Conservation (phyloP, 2,329 filamentous ascomycete genomes). For the Chaetomium globosum region DNA sequence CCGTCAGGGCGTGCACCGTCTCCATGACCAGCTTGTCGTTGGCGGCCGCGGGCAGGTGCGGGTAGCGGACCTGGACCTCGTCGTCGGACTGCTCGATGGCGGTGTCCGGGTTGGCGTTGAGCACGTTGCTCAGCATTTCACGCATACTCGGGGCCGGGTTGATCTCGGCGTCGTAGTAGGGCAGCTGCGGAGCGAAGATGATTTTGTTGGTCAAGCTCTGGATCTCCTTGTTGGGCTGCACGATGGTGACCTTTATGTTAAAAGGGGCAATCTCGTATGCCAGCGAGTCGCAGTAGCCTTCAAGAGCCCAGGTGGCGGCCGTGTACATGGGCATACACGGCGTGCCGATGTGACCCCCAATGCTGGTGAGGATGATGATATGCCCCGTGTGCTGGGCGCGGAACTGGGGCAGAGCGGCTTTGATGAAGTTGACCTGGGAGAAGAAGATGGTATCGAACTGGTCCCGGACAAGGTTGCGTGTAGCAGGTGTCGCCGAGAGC, state of each 20-base stretch:
- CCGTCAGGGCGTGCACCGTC: constrained; percentile 86
- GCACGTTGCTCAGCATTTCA: constrained; percentile 77
- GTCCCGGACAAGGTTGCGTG: constrained; percentile 78
- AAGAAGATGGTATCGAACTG: constrained; percentile 97
- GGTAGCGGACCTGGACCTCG: constrained; percentile 68
- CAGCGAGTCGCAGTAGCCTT: constrained; percentile 92
- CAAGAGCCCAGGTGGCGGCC: constrained; percentile 89
- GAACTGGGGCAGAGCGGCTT: constrained; percentile 78
- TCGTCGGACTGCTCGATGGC: constrained; percentile 46
- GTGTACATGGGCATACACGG: constrained; percentile 90
- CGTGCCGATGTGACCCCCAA: constrained; percentile 89
- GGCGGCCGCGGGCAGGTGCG: constrained; percentile 67
- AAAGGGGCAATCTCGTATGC: constrained; percentile 97
- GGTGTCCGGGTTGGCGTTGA: constrained; percentile 75
- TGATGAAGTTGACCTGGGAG: constrained; percentile 93
- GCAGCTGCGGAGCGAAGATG: constrained; percentile 77
- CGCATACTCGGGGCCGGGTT: constrained; percentile 80
- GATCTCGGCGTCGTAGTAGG: constrained; percentile 63
- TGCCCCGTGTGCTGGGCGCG: constrained; percentile 81
- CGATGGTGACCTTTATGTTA: constrained; percentile 93
- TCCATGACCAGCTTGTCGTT: constrained; percentile 78
- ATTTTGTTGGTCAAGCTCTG: constrained; percentile 84
- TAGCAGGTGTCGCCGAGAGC: constrained; percentile 70
- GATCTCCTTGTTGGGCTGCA: constrained; percentile 94
- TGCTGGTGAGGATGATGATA: constrained; percentile 85